Conservation (phyloP, 1,284 basidiomycete genomes). For the Microbotryomycetes sp. region DNA sequence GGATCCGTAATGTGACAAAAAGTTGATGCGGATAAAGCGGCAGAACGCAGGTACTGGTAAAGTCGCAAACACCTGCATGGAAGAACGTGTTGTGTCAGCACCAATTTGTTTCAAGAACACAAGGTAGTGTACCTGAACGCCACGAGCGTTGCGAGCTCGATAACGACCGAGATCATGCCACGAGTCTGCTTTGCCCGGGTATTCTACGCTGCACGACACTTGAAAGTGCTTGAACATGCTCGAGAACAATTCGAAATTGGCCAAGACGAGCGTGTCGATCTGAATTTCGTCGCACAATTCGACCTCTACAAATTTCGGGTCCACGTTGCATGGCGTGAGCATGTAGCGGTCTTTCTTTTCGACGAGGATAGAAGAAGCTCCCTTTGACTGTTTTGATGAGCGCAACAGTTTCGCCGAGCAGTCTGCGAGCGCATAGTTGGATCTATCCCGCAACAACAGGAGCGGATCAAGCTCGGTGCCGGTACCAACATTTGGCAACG, state of each 20-base stretch:
- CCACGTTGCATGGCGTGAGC: constrained; percentile 78
- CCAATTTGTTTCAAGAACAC: too few relatives aligned
- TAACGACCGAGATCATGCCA: constrained; percentile 59
- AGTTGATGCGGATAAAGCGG: constrained; percentile 89
- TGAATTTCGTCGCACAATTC: constrained; percentile 96
- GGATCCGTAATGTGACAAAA: constrained; percentile 84
- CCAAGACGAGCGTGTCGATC: constrained; percentile 90
- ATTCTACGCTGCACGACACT: constrained; percentile 48
- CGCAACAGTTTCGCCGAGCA: constrained; percentile 88
- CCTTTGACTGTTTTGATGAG: constrained; percentile 74
- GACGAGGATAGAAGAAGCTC: constrained; percentile 72
- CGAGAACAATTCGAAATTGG: constrained; percentile 97
- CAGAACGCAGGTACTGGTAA: constrained; percentile 68
- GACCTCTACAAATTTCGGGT: constrained; percentile 76
- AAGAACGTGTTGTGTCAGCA: too few relatives aligned
- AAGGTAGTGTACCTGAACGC: constrained; percentile 64
- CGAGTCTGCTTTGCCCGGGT: constrained; percentile 33
- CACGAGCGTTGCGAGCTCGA: constrained; percentile 77
- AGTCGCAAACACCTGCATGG: constrained; percentile 62
- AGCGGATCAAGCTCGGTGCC: constrained; percentile 30
- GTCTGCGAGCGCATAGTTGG: constrained; percentile 89
- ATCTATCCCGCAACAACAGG: constrained; percentile 52
- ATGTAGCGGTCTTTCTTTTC: constrained; percentile 92
- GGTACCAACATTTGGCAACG: constrained; percentile 21
- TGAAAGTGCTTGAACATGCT: constrained; percentile 89